Percentiles rank a stretch among this genome's conserved stretches.
phyloP scores from a whole-genome alignment of 108 stramenopile genomes.

The Skeletonema potamos region DNA sequence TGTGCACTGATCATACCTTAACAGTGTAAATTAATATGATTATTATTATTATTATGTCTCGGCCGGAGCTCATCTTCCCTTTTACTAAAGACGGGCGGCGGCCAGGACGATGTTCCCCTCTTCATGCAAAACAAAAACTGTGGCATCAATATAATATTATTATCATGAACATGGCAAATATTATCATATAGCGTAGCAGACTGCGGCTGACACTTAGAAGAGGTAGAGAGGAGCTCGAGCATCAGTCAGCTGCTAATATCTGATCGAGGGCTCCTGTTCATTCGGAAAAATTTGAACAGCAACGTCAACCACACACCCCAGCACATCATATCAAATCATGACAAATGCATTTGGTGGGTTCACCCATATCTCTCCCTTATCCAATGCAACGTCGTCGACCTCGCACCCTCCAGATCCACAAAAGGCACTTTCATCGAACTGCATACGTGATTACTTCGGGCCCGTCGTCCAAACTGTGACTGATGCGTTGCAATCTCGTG shows the following conservation, averaged over 20 bases:
- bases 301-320: not conserved
- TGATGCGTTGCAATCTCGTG: constrained; percentile 62
- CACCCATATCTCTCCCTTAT: constrained; percentile 61
- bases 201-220: not conserved
- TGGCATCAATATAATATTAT: no score
- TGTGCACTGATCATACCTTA: no score
- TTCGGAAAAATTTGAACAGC: not conserved
- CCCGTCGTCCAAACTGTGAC: constrained; percentile 77
- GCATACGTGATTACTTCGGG: constrained; percentile 80
- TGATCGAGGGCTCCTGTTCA: not conserved
- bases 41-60: no score
- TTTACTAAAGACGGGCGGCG: no score
- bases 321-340: constrained; percentile 24
- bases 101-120: no score
- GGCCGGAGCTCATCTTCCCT: no score
- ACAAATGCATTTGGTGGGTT: constrained; percentile 69
- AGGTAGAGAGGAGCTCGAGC: not conserved
- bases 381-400: constrained; percentile 42
- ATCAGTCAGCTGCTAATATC: not conserved
- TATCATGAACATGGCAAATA: not conserved
- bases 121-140: no score
- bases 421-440: constrained; percentile 61
- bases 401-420: constrained; percentile 59
- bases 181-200: not conserved
- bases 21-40: no score